These are phyloP conservation scores for Sugiyamaella paludigena DNA, from an alignment of 1,139 yeast species.

Conservation along the genomic window DNA sequence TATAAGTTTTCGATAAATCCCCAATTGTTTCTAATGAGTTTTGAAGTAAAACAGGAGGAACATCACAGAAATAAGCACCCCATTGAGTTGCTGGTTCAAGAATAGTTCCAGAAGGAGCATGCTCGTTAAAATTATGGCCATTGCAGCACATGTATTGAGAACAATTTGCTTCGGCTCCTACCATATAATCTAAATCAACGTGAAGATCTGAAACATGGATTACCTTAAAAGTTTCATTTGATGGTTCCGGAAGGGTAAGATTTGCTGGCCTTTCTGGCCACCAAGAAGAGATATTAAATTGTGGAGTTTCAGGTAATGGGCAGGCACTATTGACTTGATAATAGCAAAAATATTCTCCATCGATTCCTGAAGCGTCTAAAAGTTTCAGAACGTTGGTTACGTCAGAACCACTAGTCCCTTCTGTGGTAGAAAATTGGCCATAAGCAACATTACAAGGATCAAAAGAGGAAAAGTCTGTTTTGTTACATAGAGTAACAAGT, in stretches of 20 bases:
- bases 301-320: constrained; percentile 46
- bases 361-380: constrained; percentile 47
- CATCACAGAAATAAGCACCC: constrained; percentile 58
- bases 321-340: constrained; percentile 46
- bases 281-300: constrained; percentile 41
- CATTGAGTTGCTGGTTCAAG: constrained; percentile 56
- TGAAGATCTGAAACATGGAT: constrained; percentile 63
- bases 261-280: constrained; percentile 46
- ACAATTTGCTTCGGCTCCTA: constrained; percentile 63
- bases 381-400: constrained; percentile 47
- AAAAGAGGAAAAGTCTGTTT: constrained; percentile 31
- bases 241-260: constrained; percentile 39
- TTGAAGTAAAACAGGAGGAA: constrained; percentile 58
- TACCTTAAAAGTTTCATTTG: constrained; percentile 47
- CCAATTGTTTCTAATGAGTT: constrained; percentile 51
- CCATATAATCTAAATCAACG: constrained; percentile 50
- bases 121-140: constrained; percentile 41
- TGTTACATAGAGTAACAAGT: constrained; percentile 45
- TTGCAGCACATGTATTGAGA: constrained; percentile 48
- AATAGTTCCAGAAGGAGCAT: constrained; percentile 40
- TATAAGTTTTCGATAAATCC: constrained; percentile 34
- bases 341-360: constrained; percentile 55
- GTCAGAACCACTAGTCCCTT: constrained; percentile 43
- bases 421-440: constrained; percentile 39
- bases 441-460: constrained; percentile 36